A percentile compares a stretch with the other conserved stretches of the same genome.
phyloP scores from a whole-genome alignment of 768 basidiomycete genomes.

The Serendipita indica region DNA sequence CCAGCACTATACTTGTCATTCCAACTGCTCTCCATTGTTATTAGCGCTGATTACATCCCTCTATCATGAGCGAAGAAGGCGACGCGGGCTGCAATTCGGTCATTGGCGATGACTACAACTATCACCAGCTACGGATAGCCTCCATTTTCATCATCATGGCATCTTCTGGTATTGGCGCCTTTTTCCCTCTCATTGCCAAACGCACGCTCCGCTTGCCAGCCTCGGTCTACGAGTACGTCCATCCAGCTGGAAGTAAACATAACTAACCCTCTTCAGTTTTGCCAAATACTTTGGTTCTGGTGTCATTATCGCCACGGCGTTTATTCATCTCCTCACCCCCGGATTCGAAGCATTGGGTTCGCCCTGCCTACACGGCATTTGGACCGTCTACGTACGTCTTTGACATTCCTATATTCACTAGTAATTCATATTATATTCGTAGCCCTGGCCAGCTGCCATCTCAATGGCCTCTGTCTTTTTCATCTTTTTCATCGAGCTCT shows the following conservation, averaged over 20 bases:
- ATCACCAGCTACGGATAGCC: slow-evolving; percentile 55
- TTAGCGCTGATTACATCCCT: too few relatives aligned
- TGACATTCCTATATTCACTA: slow-evolving; percentile 10
- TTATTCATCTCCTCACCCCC: slow-evolving; percentile 68
- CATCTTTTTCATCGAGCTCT: slow-evolving; percentile 73
- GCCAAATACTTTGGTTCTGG: slow-evolving; percentile 87
- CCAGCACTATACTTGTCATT: too few relatives aligned
- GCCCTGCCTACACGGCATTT: slow-evolving; percentile 51
- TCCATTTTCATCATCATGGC: slow-evolving; percentile 61
- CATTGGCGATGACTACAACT: too few relatives aligned
- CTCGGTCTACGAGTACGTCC: slow-evolving; percentile 20
- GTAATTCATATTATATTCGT: slow-evolving; percentile 12
- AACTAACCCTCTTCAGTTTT: slow-evolving; percentile 32
- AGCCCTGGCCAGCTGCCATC: slow-evolving; percentile 75
- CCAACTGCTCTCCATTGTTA: too few relatives aligned
- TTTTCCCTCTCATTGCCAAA: slow-evolving; percentile 49
- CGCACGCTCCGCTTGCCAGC: slow-evolving; percentile 15
- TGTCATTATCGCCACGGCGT: slow-evolving; percentile 81
- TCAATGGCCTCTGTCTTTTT: slow-evolving; percentile 66
- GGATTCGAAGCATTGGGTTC: slow-evolving; percentile 57
- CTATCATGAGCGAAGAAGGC: too few relatives aligned
- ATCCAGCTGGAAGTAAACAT: not conserved
- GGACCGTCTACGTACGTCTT: slow-evolving; percentile 57
- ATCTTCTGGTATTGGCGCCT: slow-evolving; percentile 43
- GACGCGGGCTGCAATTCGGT: too few relatives aligned